Evolutionary conservation across 192 early-diverging fungal genomes (phyloP).

Genomic region (Backusella morwellensis): DNA sequence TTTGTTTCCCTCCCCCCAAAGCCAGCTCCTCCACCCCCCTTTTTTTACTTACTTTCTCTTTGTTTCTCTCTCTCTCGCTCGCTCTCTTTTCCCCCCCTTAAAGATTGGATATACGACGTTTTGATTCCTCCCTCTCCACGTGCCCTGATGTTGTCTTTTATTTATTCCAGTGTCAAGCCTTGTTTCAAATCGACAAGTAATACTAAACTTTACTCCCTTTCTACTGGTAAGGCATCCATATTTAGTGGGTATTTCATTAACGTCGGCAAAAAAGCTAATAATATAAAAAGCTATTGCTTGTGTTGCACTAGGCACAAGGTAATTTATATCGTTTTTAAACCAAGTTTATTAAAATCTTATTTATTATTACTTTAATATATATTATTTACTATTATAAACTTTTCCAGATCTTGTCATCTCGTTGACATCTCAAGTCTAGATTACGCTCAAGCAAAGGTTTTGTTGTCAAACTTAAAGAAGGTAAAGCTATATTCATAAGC

Average conservation of each 20-base stretch:
- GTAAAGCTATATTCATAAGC: constrained; percentile 1
- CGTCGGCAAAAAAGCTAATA: background rate
- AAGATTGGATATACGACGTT: background rate
- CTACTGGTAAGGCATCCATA: constrained; percentile 11
- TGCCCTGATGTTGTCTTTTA: constrained; percentile 17
- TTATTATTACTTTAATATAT: background rate
- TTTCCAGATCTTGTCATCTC: constrained; percentile 11
- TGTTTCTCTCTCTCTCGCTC: background rate
- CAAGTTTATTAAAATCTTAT: background rate
- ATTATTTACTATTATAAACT: background rate
- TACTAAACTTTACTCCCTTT: constrained; percentile 7
- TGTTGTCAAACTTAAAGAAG: background rate
- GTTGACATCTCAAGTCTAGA: constrained; percentile 14
- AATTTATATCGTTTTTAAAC: background rate
- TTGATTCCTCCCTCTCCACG: constrained; percentile 4
- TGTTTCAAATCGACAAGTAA: constrained; percentile 20
- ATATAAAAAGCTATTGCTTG: constrained; percentile 18
- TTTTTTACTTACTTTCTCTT: constrained; percentile 4
- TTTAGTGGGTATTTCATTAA: constrained; percentile 4
- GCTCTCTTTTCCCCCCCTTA: background rate
- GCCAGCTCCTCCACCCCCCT: background rate
- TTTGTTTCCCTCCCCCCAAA: background rate
- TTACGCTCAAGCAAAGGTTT: background rate
- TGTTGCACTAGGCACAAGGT: constrained; percentile 25
- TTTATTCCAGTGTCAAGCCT: constrained; percentile 6